These are phyloP conservation scores for Tilletia setariae DNA, from an alignment of 1,284 basidiomycete genomes.

Conservation along the genomic window DNA sequence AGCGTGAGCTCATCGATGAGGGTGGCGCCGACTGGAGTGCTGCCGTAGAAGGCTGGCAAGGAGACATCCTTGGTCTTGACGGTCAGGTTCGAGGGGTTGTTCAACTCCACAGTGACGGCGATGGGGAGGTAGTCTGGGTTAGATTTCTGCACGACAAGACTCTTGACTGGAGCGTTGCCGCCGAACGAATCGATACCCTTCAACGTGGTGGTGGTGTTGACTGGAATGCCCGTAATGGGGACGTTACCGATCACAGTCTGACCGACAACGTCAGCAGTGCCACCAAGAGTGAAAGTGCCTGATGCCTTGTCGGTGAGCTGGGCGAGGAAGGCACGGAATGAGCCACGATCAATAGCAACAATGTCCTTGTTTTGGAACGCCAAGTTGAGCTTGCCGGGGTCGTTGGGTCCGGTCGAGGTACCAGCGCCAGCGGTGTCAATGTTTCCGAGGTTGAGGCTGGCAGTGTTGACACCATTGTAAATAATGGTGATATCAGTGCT, in stretches of 20 bases:
- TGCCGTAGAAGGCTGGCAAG: conserved; percentile 65
- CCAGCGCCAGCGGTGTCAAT: conserved; percentile 58
- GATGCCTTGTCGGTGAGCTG: conserved; percentile 62
- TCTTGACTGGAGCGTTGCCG: conserved; percentile 55
- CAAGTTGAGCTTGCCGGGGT: conserved; percentile 58
- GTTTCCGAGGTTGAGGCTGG: conserved; percentile 63
- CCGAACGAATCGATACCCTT: conserved; percentile 57
- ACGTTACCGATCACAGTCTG: conserved; percentile 68
- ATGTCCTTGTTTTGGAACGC: conserved; percentile 62
- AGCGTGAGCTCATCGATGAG: conserved; percentile 59
- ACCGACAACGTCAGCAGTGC: conserved; percentile 65
- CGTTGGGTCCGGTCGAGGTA: conserved; percentile 67
- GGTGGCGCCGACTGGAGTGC: conserved; percentile 55
- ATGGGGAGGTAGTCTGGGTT: conserved; percentile 26
- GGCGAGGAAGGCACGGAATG: conserved; percentile 64
- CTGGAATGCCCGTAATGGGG: conserved; percentile 66
- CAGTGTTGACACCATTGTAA: conserved; percentile 61
- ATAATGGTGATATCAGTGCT: conserved; percentile 63
- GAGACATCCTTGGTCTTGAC: conserved; percentile 64
- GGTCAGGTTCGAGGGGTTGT: conserved; percentile 59
- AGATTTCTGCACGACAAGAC: conserved; percentile 68
- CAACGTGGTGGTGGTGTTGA: conserved; percentile 63
- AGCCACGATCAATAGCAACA: conserved; percentile 61
- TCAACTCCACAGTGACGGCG: conserved; percentile 31
- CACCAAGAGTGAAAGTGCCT: conserved; percentile 61